A percentile compares a stretch with the other conserved stretches of the same genome.
These are phyloP conservation scores for Castanea crenata DNA, from an alignment of 306 rosid genomes.

Conservation along the genomic window DNA sequence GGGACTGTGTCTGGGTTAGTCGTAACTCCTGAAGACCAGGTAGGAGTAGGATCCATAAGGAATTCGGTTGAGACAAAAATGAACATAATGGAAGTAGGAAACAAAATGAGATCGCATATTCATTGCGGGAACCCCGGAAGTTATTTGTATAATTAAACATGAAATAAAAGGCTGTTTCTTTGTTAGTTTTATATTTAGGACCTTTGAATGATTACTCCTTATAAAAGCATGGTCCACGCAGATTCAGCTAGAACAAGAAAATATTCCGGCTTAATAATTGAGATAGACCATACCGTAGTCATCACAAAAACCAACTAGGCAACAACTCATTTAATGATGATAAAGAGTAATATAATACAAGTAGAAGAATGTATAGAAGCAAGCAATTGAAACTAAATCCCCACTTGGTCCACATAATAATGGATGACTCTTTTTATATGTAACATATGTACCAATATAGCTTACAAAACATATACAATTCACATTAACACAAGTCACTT, in stretches of 20 bases:
- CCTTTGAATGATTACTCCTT: background rate
- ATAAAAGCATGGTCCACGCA: background rate
- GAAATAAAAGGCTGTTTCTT: background rate
- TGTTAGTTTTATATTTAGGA: background rate
- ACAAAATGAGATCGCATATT: background rate
- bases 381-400: background rate
- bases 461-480: slow-evolving; percentile 90
- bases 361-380: background rate
- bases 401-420: slow-evolving; percentile 28
- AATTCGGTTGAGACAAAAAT: too few relatives aligned
- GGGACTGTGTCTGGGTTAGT: too few relatives aligned
- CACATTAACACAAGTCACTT: slow-evolving; percentile 51
- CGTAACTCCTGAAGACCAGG: too few relatives aligned
- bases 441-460: slow-evolving; percentile 49
- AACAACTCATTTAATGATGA: background rate
- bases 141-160: background rate
- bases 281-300: background rate
- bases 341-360: background rate
- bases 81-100: background rate
- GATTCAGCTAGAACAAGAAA: background rate
- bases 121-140: background rate
- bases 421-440: slow-evolving; percentile 48
- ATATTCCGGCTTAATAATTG: background rate
- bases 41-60: too few relatives aligned
- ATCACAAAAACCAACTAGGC: background rate